These are phyloP conservation scores for Diaporthe caulivora DNA, from an alignment of 2,329 filamentous ascomycete species.

Conservation along the genomic window DNA sequence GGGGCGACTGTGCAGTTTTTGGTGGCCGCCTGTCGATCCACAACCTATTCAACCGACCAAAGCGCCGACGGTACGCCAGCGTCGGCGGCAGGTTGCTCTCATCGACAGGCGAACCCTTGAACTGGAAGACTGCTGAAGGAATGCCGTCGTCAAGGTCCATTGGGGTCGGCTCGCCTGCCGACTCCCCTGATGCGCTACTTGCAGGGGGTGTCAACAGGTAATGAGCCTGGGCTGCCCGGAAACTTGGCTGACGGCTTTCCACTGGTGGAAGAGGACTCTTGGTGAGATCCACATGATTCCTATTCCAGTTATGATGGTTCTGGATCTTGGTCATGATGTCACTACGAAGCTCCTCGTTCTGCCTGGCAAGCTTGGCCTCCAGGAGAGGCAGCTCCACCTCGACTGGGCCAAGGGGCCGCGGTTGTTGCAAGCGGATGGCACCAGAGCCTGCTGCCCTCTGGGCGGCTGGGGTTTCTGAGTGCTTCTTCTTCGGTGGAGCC, in stretches of 20 bases:
- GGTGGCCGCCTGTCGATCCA: slow-evolving; percentile 89
- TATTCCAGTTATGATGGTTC: slow-evolving; percentile 93
- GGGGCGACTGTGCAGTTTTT: slow-evolving; percentile 58
- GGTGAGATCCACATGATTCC: slow-evolving; percentile 89
- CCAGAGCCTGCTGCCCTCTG: slow-evolving; percentile 46
- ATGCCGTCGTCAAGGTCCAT: slow-evolving; percentile 67
- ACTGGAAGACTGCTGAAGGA: slow-evolving; percentile 57
- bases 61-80: slow-evolving; percentile 84
- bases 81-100: slow-evolving; percentile 55
- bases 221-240: slow-evolving; percentile 79
- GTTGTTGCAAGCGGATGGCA: slow-evolving; percentile 52
- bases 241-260: slow-evolving; percentile 73
- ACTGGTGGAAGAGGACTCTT: slow-evolving; percentile 86
- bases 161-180: slow-evolving; percentile 50
- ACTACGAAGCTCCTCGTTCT: slow-evolving; percentile 81
- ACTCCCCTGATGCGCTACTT: slow-evolving; percentile 62
- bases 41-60: slow-evolving; percentile 85
- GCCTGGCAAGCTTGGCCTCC: slow-evolving; percentile 82
- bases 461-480: slow-evolving; percentile 68
- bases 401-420: slow-evolving; percentile 67
- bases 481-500: slow-evolving; percentile 29
- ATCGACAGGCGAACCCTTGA: slow-evolving; percentile 57
- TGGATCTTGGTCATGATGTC: slow-evolving; percentile 90
- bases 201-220: slow-evolving; percentile 76
- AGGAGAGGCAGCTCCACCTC: slow-evolving; percentile 85